These are phyloP conservation scores for Hypoxylon sp. DNA, from an alignment of 2,329 filamentous ascomycete genomes.

Conservation along the genomic window DNA sequence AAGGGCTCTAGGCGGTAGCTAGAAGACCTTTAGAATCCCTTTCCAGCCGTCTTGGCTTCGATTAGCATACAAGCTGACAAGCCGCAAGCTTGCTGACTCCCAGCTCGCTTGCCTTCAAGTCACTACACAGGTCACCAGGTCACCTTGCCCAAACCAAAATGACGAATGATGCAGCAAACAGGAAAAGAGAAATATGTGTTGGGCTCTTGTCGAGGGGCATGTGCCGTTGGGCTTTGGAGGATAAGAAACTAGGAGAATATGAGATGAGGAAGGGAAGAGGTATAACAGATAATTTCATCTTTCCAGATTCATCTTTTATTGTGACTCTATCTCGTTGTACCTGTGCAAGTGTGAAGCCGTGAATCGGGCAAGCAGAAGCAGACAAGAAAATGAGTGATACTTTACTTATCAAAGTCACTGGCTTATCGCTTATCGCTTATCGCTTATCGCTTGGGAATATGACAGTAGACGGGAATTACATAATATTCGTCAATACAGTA, in stretches of 20 bases:
- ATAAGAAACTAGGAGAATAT: background rate
- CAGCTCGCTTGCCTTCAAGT: slow-evolving; percentile 4
- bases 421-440: too few relatives aligned
- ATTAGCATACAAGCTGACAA: background rate
- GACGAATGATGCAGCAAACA: background rate
- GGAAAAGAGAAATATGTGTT: background rate
- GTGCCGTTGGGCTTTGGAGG: background rate
- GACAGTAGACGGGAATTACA: too few relatives aligned
- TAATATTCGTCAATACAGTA: too few relatives aligned
- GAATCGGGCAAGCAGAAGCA: too few relatives aligned
- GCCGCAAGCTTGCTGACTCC: slow-evolving; percentile 11
- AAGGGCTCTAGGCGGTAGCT: too few relatives aligned
- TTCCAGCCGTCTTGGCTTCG: background rate
- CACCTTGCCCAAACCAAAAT: slow-evolving; percentile 5
- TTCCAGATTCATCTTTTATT: background rate
- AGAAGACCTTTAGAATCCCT: too few relatives aligned
- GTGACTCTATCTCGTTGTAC: background rate
- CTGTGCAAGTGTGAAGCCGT: background rate
- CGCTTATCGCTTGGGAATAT: too few relatives aligned
- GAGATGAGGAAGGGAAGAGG: background rate
- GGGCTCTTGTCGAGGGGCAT: background rate
- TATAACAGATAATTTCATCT: background rate
- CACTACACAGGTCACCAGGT: slow-evolving; percentile 5
- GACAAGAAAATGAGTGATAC: too few relatives aligned
- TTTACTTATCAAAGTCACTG: too few relatives aligned